A percentile compares a stretch with the other conserved stretches of the same genome.
Evolutionary conservation across 176 grass and related monocot genomes (phyloP).

Genomic region (Aegilops speltoides): DNA sequence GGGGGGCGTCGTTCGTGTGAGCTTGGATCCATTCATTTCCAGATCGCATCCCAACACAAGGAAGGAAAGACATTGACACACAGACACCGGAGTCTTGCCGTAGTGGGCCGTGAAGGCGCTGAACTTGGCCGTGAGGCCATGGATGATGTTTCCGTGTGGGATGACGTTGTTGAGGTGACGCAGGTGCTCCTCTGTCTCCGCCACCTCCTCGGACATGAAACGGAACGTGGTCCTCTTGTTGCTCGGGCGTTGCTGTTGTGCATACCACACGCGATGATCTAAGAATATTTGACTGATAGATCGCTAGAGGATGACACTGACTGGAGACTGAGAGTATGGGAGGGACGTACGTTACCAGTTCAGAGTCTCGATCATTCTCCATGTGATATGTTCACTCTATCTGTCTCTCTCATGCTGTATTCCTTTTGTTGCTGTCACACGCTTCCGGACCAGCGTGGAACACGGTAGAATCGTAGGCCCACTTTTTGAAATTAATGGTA

Average conservation of each 20-base stretch:
- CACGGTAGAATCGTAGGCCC: too few species aligned
- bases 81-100: slow-evolving; percentile 38
- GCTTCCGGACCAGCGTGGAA: too few species aligned
- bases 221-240: slow-evolving; percentile 60
- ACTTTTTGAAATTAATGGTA: too few species aligned
- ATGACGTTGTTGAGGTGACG: slow-evolving; percentile 63
- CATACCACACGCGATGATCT: too few species aligned
- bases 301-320: background rate
- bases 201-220: slow-evolving; percentile 74
- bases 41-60: too few species aligned
- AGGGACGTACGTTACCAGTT: slow-evolving; percentile 12
- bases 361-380: background rate
- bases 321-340: background rate
- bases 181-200: slow-evolving; percentile 77
- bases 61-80: too few species aligned
- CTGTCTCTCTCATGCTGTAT: background rate
- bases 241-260: background rate
- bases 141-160: slow-evolving; percentile 54
- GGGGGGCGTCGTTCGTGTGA: too few species aligned
- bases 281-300: background rate
- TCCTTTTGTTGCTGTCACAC: too few species aligned
- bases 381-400: too few species aligned
- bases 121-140: slow-evolving; percentile 71
- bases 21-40: too few species aligned
- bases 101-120: slow-evolving; percentile 56